phyloP scores from a whole-genome alignment of 805 yeast genomes.

The Wickerhamomyces kurtzmanii region DNA sequence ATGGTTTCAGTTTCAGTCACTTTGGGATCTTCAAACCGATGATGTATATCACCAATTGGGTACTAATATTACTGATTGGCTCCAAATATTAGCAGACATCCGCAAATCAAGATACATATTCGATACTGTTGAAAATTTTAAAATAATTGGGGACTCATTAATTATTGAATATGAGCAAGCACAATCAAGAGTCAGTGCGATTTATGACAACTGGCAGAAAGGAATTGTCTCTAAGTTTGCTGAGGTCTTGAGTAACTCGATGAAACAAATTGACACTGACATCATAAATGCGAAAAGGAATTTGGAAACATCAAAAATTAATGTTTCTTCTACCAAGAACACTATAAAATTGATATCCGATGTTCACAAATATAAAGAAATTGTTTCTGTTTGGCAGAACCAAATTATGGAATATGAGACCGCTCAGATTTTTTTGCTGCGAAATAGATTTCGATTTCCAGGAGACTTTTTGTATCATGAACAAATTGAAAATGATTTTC shows the following conservation, averaged over 20 bases:
- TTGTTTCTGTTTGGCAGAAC: slow-evolving; percentile 1
- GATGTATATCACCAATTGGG: slow-evolving; percentile 26
- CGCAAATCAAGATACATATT: slow-evolving; percentile 32
- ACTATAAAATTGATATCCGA: slow-evolving; percentile 26
- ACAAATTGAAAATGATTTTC: slow-evolving; percentile 44
- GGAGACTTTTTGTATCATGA: slow-evolving; percentile 50
- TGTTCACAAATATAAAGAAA: slow-evolving; percentile 22
- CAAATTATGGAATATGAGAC: slow-evolving; percentile 5
- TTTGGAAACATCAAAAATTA: slow-evolving; percentile 25
- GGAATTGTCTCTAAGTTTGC: slow-evolving; percentile 32
- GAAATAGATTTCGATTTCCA: slow-evolving; percentile 38
- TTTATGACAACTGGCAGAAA: slow-evolving; percentile 51
- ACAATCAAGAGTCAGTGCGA: slow-evolving; percentile 38
- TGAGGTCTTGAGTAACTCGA: slow-evolving; percentile 20
- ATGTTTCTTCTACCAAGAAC: slow-evolving; percentile 27
- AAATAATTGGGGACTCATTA: slow-evolving; percentile 28
- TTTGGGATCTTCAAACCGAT: slow-evolving; percentile 47
- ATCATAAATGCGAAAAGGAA: slow-evolving; percentile 22
- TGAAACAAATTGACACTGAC: slow-evolving; percentile 19
- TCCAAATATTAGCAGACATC: slow-evolving; percentile 31
- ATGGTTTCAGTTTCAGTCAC: slow-evolving; percentile 47
- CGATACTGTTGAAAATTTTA: slow-evolving; percentile 35
- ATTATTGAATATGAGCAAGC: slow-evolving; percentile 40
- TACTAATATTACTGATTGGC: slow-evolving; percentile 35
- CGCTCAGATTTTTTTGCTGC: slow-evolving; percentile 29